These are phyloP conservation scores for Glebionis coronaria DNA, from an alignment of 129 eudicot genomes.

Conservation along the genomic window DNA sequence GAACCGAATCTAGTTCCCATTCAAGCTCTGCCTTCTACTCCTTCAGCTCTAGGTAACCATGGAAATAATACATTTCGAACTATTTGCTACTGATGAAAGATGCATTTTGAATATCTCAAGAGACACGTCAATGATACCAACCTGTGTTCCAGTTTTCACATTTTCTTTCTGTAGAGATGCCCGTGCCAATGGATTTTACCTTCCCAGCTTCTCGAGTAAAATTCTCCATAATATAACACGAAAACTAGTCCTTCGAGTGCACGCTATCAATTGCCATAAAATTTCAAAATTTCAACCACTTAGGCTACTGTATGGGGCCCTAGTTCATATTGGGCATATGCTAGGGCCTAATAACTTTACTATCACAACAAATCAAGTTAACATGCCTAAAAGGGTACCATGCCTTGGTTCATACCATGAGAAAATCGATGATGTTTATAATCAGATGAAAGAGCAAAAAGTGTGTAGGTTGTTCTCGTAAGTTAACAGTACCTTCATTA, in stretches of 20 bases:
- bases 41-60: conserved; percentile 18
- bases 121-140: conserved; percentile 48
- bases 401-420: conserved; percentile 31
- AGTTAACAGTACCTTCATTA: too few species aligned
- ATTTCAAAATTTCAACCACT: background rate
- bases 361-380: too few species aligned
- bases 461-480: too few species aligned
- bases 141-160: conserved; percentile 51
- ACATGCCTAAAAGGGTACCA: background rate
- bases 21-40: too few species aligned
- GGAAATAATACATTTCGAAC: conserved; percentile 68
- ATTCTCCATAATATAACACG: too few species aligned
- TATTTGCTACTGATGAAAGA: conserved; percentile 53
- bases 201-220: background rate
- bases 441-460: conserved; percentile 35
- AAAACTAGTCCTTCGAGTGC: too few species aligned
- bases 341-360: too few species aligned
- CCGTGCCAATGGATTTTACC: conserved; percentile 43
- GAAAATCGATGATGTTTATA: conserved; percentile 39
- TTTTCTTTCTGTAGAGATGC: conserved; percentile 56
- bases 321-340: too few species aligned
- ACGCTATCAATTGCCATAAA: background rate
- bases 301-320: background rate
- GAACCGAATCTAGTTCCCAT: too few species aligned
- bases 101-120: conserved; percentile 65